A percentile compares a stretch with the other conserved stretches of the same genome.
Conservation (phyloP, 2,329 filamentous ascomycete species). For the Sordariomycetes sp. region DNA sequence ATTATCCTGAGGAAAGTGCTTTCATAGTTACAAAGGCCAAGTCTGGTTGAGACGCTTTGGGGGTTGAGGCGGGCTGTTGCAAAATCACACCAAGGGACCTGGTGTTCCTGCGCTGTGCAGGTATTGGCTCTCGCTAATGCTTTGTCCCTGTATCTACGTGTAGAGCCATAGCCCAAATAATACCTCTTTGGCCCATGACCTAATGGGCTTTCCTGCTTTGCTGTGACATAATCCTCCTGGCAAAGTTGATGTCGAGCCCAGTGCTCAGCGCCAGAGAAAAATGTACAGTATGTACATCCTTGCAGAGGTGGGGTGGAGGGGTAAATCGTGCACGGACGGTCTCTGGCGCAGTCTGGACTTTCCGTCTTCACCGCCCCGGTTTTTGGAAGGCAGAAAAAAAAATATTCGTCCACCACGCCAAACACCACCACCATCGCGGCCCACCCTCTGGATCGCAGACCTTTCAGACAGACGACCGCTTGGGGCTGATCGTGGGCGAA, state of each 20-base stretch:
- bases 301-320: conserved; percentile 10
- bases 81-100: not conserved
- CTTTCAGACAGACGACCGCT: not conserved
- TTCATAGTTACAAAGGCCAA: not conserved
- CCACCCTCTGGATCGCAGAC: not conserved
- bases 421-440: not conserved
- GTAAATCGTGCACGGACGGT: conserved; percentile 13
- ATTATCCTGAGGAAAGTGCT: no score
- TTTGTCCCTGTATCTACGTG: not conserved
- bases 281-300: not conserved
- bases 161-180: not conserved
- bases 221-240: not conserved
- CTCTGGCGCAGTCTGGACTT: not conserved
- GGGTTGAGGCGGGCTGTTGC: not conserved
- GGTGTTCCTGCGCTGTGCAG: not conserved
- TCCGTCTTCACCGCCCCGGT: not conserved
- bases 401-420: not conserved
- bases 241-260: not conserved
- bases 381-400: conserved; percentile 4
- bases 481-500: not conserved
- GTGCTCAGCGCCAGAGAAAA: not conserved
- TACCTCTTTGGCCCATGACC: not conserved
- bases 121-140: not conserved
- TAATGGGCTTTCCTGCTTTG: not conserved
- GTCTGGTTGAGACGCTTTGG: not conserved